phyloP scores from a whole-genome alignment of 2,329 filamentous ascomycete genomes.

The Albophoma yamanashiensis region DNA sequence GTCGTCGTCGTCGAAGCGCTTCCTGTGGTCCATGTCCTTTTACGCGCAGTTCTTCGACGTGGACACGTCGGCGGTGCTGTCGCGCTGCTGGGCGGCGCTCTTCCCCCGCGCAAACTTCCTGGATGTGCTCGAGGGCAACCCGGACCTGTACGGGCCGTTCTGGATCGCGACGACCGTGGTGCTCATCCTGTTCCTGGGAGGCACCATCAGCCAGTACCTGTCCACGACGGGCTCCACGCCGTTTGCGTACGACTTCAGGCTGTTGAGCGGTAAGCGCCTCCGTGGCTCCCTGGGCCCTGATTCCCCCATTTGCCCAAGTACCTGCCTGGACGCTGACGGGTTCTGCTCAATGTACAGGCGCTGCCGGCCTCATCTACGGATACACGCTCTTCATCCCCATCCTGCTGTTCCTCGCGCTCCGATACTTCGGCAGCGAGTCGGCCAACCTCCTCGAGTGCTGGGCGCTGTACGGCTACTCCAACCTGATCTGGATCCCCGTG shows the following conservation, averaged over 20 bases:
- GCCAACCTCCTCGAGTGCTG: slow-evolving; percentile 92
- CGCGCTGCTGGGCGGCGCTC: slow-evolving; percentile 78
- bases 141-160: slow-evolving; percentile 91
- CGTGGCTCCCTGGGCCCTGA: too few species aligned
- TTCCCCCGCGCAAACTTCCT: slow-evolving; percentile 92
- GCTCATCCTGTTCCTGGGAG: slow-evolving; percentile 87
- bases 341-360: slow-evolving; percentile 36
- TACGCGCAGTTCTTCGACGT: slow-evolving; percentile 99
- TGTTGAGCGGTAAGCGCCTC: slow-evolving; percentile 60
- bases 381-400: slow-evolving; percentile 85
- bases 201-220: slow-evolving; percentile 88
- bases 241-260: slow-evolving; percentile 84
- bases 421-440: slow-evolving; percentile 90
- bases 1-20: slow-evolving; percentile 57
- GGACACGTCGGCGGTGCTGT: slow-evolving; percentile 80
- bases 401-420: slow-evolving; percentile 74
- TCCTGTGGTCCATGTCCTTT: slow-evolving; percentile 85
- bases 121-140: slow-evolving; percentile 92
- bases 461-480: slow-evolving; percentile 91
- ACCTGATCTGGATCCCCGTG: slow-evolving; percentile 94
- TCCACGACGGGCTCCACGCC: slow-evolving; percentile 55
- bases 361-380: slow-evolving; percentile 87
- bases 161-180: slow-evolving; percentile 99
- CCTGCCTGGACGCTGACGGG: not conserved
- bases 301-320: not conserved